Conservation (phyloP, 352 stramenopile species). For the Pythium coloratum region DNA sequence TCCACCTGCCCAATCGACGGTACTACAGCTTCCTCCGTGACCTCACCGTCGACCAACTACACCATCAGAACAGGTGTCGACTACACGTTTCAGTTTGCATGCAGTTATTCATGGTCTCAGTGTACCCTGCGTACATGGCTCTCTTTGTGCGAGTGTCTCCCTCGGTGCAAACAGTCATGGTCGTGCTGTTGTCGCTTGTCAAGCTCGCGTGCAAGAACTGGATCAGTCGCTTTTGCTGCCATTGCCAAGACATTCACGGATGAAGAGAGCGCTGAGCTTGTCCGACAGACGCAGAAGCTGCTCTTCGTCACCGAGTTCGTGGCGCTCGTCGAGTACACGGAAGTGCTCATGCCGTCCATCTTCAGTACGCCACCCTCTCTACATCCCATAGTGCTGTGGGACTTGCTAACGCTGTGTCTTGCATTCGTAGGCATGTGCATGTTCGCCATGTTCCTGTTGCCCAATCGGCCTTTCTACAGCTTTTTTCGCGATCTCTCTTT, state of each 20-base stretch:
- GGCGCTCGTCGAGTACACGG: slow-evolving; percentile 33
- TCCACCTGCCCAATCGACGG: slow-evolving; percentile 23
- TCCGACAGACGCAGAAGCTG: slow-evolving; percentile 18
- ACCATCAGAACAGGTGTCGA: neutral
- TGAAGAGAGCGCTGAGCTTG: slow-evolving; percentile 1
- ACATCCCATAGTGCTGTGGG: neutral
- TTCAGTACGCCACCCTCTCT: slow-evolving; percentile 17
- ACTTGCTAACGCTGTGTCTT: neutral
- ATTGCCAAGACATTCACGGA: too few species aligned
- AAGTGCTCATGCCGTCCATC: slow-evolving; percentile 33
- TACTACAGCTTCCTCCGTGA: slow-evolving; percentile 31
- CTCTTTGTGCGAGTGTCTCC: neutral
- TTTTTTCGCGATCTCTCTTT: slow-evolving; percentile 21
- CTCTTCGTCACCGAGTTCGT: slow-evolving; percentile 36
- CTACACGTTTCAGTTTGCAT: too few species aligned
- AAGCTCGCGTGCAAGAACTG: neutral
- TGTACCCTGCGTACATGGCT: neutral
- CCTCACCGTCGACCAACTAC: slow-evolving; percentile 3
- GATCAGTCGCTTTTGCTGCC: neutral
- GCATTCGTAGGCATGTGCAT: slow-evolving; percentile 4
- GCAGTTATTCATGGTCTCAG: too few species aligned
- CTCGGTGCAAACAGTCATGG: neutral
- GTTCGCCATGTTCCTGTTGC: slow-evolving; percentile 26
- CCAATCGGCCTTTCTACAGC: slow-evolving; percentile 30
- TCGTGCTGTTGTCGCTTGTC: neutral